A percentile compares a stretch with the other conserved stretches of the same genome.
Conservation (phyloP, 1,139 yeast genomes). For the Suhomyces bolitotheri region DNA sequence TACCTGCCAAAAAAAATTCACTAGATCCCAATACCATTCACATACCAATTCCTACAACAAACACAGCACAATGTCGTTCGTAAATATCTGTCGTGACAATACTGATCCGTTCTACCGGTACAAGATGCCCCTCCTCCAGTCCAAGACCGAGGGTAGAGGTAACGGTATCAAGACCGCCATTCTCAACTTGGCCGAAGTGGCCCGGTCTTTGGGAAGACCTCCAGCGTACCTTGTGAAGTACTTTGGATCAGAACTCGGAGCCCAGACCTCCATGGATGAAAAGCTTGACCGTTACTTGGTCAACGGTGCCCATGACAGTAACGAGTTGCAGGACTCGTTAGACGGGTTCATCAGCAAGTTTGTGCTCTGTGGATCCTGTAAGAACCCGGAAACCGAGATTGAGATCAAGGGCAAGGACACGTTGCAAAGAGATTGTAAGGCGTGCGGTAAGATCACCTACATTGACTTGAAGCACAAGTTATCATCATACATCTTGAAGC, state of each 20-base stretch:
- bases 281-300: constrained; percentile 84
- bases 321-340: constrained; percentile 86
- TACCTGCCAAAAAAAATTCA: too few species aligned
- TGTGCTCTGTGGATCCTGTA: constrained; percentile 91
- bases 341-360: constrained; percentile 94
- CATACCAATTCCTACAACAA: too few species aligned
- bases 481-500: constrained; percentile 82
- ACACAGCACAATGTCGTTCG: constrained; percentile 79
- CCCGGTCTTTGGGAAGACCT: constrained; percentile 93
- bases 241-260: constrained; percentile 96
- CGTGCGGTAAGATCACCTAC: constrained; percentile 89
- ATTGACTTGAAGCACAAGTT: constrained; percentile 88
- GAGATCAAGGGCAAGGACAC: constrained; percentile 74
- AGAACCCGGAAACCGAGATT: constrained; percentile 96
- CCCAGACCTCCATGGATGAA: constrained; percentile 83
- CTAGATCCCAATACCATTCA: too few species aligned
- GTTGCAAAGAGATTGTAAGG: constrained; percentile 92
- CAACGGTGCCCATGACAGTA: constrained; percentile 92
- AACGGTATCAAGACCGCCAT: constrained; percentile 98
- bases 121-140: constrained; percentile 97
- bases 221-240: constrained; percentile 87
- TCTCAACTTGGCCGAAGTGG: constrained; percentile 86
- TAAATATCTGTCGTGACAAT: constrained; percentile 95
- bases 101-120: constrained; percentile 98
- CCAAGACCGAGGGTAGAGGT: constrained; percentile 98